phyloP scores from a whole-genome alignment of 345 rosid genomes.

The Hevea brasiliensis region DNA sequence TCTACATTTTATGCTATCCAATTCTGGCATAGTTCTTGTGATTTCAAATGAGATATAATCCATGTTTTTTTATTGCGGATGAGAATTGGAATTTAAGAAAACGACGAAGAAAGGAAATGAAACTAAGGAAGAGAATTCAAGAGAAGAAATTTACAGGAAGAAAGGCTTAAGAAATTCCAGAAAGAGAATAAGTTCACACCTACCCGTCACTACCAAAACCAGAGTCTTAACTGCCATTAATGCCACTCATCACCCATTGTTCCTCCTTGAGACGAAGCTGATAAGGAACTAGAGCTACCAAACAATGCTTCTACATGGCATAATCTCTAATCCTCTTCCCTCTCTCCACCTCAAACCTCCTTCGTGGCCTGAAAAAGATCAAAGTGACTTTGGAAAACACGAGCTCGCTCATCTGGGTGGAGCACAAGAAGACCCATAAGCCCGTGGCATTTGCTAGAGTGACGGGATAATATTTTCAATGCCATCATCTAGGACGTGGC shows the following conservation, averaged over 20 bases:
- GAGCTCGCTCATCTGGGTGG: slow-evolving; percentile 63
- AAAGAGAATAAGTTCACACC: no score
- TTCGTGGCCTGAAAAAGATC: slow-evolving; percentile 76
- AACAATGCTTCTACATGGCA: slow-evolving; percentile 59
- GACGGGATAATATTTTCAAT: slow-evolving; percentile 87
- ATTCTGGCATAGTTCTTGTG: no score
- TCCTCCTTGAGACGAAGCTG: no score
- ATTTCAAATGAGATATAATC: no score
- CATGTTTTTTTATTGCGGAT: no score
- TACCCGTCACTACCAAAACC: not conserved
- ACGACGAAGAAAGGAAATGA: no score
- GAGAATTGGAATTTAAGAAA: no score
- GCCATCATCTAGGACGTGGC: slow-evolving; percentile 97
- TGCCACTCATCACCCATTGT: no score
- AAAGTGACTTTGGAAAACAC: slow-evolving; percentile 71
- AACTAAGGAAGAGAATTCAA: no score
- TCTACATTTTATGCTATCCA: no score
- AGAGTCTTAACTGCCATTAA: not conserved
- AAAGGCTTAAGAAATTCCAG: no score
- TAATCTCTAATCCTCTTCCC: slow-evolving; percentile 48
- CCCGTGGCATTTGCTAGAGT: slow-evolving; percentile 93
- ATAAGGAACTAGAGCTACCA: not conserved
- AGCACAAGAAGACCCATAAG: slow-evolving; percentile 52
- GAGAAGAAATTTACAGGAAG: no score
- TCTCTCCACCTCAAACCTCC: slow-evolving; percentile 34